Evolutionary conservation across 164 flowering plant species (phyloP).

Genomic region (Akebia trifoliata): DNA sequence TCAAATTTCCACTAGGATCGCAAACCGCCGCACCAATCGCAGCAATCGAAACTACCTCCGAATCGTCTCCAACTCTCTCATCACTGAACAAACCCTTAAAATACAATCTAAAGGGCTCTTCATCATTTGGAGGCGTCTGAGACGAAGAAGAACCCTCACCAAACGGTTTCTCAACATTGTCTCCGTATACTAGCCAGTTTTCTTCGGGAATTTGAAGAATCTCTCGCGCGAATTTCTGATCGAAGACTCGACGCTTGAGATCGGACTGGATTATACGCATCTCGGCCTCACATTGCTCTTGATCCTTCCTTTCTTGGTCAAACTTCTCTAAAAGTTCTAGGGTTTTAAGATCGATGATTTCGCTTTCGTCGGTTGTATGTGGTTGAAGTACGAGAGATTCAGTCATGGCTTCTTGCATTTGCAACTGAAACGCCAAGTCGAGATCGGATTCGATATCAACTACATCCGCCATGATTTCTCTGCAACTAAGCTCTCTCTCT

Average conservation of each 20-base stretch:
- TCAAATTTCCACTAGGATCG: slow-evolving; percentile 39
- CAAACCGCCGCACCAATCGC: slow-evolving; percentile 60
- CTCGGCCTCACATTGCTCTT: slow-evolving; percentile 27
- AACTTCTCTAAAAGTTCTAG: slow-evolving; percentile 3
- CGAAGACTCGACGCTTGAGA: slow-evolving; percentile 45
- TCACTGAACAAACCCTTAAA: slow-evolving; percentile 61
- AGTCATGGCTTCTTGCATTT: slow-evolving; percentile 13
- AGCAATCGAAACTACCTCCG: slow-evolving; percentile 4
- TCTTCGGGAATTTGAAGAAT: slow-evolving; percentile 39
- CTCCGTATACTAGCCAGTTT: slow-evolving; percentile 49
- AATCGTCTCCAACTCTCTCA: slow-evolving; percentile 24
- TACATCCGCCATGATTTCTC: background rate
- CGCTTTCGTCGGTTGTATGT: background rate
- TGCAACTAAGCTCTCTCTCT: background rate
- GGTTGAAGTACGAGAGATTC: slow-evolving; percentile 1
- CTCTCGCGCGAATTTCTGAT: slow-evolving; percentile 44
- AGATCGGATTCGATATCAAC: background rate
- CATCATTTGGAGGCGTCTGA: background rate
- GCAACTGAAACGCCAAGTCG: slow-evolving; percentile 6
- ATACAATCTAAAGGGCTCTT: slow-evolving; percentile 37
- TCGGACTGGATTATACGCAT: slow-evolving; percentile 28
- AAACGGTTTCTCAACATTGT: slow-evolving; percentile 40
- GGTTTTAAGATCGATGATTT: slow-evolving; percentile 5
- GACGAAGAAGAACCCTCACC: slow-evolving; percentile 29
- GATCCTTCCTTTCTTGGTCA: slow-evolving; percentile 27